Conservation (phyloP, 2,329 filamentous ascomycete species). For the Furcasterigmium sp. region DNA sequence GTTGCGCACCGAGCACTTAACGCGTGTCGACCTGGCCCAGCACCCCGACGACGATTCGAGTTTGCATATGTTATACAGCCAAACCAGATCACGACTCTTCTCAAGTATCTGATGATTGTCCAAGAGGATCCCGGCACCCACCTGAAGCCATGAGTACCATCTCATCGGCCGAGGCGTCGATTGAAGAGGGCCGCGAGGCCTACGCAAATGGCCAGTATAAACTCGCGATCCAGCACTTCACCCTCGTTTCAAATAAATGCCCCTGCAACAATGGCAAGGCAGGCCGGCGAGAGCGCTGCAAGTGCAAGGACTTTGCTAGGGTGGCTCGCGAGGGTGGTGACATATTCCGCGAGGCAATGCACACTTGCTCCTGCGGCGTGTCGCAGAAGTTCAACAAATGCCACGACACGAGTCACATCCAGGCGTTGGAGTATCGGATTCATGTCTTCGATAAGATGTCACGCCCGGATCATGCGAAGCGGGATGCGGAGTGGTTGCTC, state of each 20-base stretch:
- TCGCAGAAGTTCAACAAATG: constrained; percentile 33
- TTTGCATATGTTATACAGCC: too few species aligned
- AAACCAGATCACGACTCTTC: too few species aligned
- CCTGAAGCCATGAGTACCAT: too few species aligned
- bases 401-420: constrained; percentile 28
- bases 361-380: constrained; percentile 29
- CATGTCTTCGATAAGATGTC: constrained; percentile 30
- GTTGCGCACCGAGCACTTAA: too few species aligned
- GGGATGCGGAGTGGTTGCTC: constrained; percentile 36
- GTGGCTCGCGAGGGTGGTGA: constrained; percentile 24
- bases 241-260: constrained; percentile 13
- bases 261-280: constrained; percentile 15
- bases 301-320: constrained; percentile 32
- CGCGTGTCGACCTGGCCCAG: too few species aligned
- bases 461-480: constrained; percentile 29
- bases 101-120: too few species aligned
- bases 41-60: too few species aligned
- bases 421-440: constrained; percentile 34
- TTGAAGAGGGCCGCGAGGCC: constrained; percentile 24
- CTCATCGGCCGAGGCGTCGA: constrained; percentile 18
- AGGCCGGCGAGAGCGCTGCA: constrained; percentile 27
- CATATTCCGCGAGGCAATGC: constrained; percentile 37
- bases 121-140: too few species aligned
- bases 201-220: constrained; percentile 27
- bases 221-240: constrained; percentile 29